Evolutionary conservation across 306 rosid genomes (phyloP).

Genomic region (Carpinus viminea): DNA sequence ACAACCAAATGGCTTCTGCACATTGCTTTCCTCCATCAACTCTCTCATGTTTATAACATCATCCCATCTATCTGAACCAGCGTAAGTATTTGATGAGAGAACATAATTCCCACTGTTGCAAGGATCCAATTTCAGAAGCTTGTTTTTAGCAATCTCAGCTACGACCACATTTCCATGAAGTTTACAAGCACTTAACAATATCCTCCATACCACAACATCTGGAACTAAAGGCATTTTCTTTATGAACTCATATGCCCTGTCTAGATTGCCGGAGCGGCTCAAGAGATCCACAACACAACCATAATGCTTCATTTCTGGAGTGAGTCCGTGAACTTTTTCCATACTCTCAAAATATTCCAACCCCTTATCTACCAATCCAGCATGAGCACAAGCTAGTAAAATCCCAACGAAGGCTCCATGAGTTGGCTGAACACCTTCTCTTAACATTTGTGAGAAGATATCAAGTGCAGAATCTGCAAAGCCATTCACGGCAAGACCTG

Average conservation of each 20-base stretch:
- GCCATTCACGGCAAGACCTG: constrained; percentile 89
- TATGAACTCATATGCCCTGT: constrained; percentile 71
- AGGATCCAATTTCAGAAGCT: constrained; percentile 80
- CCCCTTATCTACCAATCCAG: constrained; percentile 78
- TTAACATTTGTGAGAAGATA: constrained; percentile 61
- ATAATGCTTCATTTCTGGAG: constrained; percentile 81
- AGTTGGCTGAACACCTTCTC: constrained; percentile 59
- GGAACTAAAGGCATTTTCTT: constrained; percentile 66
- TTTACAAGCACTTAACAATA: constrained; percentile 73
- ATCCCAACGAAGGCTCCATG: constrained; percentile 75
- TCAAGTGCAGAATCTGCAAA: constrained; percentile 63
- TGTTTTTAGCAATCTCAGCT: constrained; percentile 67
- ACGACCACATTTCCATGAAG: constrained; percentile 70
- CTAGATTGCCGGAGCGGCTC: constrained; percentile 76
- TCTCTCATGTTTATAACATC: constrained; percentile 72
- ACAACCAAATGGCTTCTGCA: constrained; percentile 73
- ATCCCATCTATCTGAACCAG: constrained; percentile 80
- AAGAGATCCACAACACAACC: constrained; percentile 79
- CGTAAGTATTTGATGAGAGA: constrained; percentile 72
- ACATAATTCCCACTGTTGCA: constrained; percentile 68
- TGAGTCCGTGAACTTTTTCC: constrained; percentile 61
- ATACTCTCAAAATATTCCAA: constrained; percentile 68
- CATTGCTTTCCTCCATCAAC: constrained; percentile 59
- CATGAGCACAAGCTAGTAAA: constrained; percentile 79
- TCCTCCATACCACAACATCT: constrained; percentile 75